Evolutionary conservation across 176 grass and related monocot genomes (phyloP).

Genomic region (Puya raimondii): DNA sequence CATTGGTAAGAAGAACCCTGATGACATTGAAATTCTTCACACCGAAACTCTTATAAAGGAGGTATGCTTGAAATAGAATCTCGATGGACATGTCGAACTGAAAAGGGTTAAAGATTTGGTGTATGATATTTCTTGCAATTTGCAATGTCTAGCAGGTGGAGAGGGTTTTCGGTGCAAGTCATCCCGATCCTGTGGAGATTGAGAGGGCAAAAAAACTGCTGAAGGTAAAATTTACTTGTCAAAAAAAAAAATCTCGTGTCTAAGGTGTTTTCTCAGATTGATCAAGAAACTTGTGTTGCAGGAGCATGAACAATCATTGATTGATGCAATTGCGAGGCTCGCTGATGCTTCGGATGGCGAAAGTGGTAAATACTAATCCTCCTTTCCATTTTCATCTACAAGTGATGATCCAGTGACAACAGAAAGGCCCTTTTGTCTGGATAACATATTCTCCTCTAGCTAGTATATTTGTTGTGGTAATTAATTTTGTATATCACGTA

Average conservation of each 20-base stretch:
- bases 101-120: not conserved
- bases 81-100: not conserved
- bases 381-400: not conserved
- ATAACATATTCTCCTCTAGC: not conserved
- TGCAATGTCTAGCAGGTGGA: slow-evolving; percentile 45
- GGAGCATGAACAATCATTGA: slow-evolving; percentile 87
- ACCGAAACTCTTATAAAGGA: slow-evolving; percentile 23
- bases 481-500: too few species aligned
- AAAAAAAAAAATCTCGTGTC: not conserved
- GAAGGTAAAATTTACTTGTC: slow-evolving; percentile 38
- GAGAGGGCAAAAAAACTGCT: slow-evolving; percentile 93
- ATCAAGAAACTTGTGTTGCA: slow-evolving; percentile 25
- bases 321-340: slow-evolving; percentile 80
- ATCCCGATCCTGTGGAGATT: slow-evolving; percentile 75
- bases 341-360: slow-evolving; percentile 83
- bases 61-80: slow-evolving; percentile 1
- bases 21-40: slow-evolving; percentile 24
- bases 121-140: not conserved
- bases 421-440: not conserved
- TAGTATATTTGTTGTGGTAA: not conserved
- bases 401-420: not conserved
- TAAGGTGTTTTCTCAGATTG: slow-evolving; percentile 8
- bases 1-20: slow-evolving; percentile 12
- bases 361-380: slow-evolving; percentile 74
- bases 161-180: slow-evolving; percentile 55